Base-by-base conservation (phyloP, 2,329 filamentous ascomycete genomes). In the Aspergillus novoparasiticus region DNA sequence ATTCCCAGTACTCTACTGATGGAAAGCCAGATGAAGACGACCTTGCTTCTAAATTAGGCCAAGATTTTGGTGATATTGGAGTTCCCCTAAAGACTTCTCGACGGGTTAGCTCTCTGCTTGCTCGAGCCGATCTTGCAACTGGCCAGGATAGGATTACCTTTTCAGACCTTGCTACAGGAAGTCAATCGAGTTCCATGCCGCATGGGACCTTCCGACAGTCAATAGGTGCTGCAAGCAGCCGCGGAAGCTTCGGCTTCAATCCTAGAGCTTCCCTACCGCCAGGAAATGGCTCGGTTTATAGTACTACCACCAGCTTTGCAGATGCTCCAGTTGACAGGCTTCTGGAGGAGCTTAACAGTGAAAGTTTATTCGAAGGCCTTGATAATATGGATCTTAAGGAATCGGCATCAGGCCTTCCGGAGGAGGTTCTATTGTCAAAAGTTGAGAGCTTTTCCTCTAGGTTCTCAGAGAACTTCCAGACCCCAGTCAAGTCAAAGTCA, bases 21-120 rank as follows among this genome's bases (percentile, higher is more conserved):
- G 83, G 65, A 85, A 86, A 73, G 84, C 82, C 68, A 81, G 87
- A 84, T 69, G 75, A 77, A 48, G 89, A 91, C 66, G 82, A 84
- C 63, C 81, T 92, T 50, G 90, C 89, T 3, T 85, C 90, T 3
- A 87, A 90, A 0, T 79, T 94, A n/a, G 90, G 91, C 60, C 86
- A 90, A 48, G 90, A 93, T 61, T 83, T 85, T 63, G 82, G 79
- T 26, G 79, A 83, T 60, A 81, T 85, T 36, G 82, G 84, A 32
- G 83, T 85, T 54, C 83, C 85, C 21, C 78, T 78, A n/a, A 85
- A 85, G 66, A 84, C 87, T 50, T 87, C 86, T n/a, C 88, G 95
- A 50, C 87, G 95, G 57, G 90, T 98, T 30, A 99, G 95, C 80
- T 98, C 94, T 19, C 86, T 97, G 79, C 83, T 97, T 59, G 94